These are phyloP conservation scores for Fusarium papillatum DNA, from an alignment of 2,329 filamentous ascomycete species.

Conservation along the genomic window DNA sequence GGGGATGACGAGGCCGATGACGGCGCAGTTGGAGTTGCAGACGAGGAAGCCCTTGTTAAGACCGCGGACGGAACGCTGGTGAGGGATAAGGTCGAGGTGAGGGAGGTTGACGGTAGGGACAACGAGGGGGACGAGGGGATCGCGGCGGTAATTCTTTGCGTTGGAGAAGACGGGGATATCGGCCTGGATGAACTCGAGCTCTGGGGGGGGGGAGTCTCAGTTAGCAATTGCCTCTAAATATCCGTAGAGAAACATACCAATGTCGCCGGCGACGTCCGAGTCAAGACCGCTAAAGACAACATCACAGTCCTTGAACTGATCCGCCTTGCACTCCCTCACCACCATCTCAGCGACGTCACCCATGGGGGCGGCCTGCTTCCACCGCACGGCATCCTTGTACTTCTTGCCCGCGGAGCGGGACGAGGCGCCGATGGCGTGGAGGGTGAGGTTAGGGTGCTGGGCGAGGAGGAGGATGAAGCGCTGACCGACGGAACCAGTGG, in stretches of 20 bases:
- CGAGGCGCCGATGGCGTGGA: constrained; percentile 92
- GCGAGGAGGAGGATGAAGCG: constrained; percentile 94
- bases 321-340: constrained; percentile 86
- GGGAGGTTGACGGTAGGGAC: constrained; percentile 94
- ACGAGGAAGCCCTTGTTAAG: constrained; percentile 92
- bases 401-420: constrained; percentile 91
- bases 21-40: constrained; percentile 98
- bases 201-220: constrained; percentile 57
- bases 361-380: constrained; percentile 94
- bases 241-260: constrained; percentile 71
- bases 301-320: constrained; percentile 90
- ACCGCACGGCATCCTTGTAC: constrained; percentile 93
- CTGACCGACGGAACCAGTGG: constrained; percentile 94
- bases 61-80: constrained; percentile 81
- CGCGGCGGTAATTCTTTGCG: constrained; percentile 95
- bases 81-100: constrained; percentile 90
- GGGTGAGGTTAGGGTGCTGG: constrained; percentile 86
- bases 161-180: constrained; percentile 97
- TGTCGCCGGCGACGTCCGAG: constrained; percentile 91
- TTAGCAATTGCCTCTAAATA: constrained; percentile 8
- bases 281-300: constrained; percentile 94
- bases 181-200: constrained; percentile 91
- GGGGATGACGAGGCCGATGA: constrained; percentile 95
- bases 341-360: constrained; percentile 84
- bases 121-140: constrained; percentile 91